Evolutionary conservation across 371 early-diverging fungal genomes (phyloP), one percentile per base, ranked within the genome.

Genomic region (Mucor sp.): DNA sequence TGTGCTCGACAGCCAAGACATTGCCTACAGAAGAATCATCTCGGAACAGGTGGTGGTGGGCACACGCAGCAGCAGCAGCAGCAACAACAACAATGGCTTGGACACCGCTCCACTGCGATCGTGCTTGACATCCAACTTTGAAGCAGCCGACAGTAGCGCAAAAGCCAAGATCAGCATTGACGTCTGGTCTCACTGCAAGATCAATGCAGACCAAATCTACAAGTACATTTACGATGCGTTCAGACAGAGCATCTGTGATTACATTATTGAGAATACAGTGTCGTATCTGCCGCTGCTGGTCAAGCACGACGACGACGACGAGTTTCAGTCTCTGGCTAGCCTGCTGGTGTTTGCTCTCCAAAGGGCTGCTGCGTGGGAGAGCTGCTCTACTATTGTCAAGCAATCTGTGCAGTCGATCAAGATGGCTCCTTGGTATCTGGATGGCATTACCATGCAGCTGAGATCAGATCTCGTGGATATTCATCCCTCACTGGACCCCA

Each of bases 151-250:
- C 12, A 65, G 58, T 27, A 41, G 39, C 35, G 47, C 61, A 15
- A 68, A 71, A n/a, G 57, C 80, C 62, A 83, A 72, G 33, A 63
- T 93, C 1, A 70, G 78, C 39, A 78, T 91, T 37, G 89, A 91
- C 53, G 77, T 93, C 0, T 95, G 95, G 95, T 76, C 83, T 0
- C 84, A 90, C 28, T 92, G 93, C 1, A 75, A 76, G 15, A 71
- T 91, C 33, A 87, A 89, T 37, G 69, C 82, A 1, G 69, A 83
- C 0, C 75, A 78, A 0, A 71, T 93, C 1, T 68, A 86, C 17
- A 80, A 83, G 0, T 68, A 84, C 32, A 69, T 91, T n/a, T 73
- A 72, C 28, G 74, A 71, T 44, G 81, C 86, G 50, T 83, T 89
- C 62, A 74, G 76, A 9, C 90, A 91, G 65, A 87, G 84, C 41